These are phyloP conservation scores for Pythium coloratum DNA, from an alignment of 352 stramenopile species.

Conservation along the genomic window DNA sequence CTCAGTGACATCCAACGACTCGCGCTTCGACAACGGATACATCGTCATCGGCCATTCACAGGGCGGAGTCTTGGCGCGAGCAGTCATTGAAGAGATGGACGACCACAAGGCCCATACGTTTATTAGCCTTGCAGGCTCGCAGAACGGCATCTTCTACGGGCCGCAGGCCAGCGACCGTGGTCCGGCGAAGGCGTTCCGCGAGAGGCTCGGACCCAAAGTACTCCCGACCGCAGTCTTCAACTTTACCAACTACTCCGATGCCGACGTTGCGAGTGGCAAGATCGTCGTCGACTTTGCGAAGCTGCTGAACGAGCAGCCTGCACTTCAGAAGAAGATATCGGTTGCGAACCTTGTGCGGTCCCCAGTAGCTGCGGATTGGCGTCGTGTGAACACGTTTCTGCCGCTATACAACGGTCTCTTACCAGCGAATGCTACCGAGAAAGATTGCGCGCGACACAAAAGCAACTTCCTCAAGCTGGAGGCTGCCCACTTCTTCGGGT, in stretches of 20 bases:
- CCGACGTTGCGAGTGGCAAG: slow-evolving; percentile 29
- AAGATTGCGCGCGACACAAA: slow-evolving; percentile 30
- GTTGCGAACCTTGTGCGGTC: slow-evolving; percentile 42
- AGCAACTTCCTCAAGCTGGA: slow-evolving; percentile 28
- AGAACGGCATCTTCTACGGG: slow-evolving; percentile 59
- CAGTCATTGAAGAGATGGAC: slow-evolving; percentile 56
- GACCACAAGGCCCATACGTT: slow-evolving; percentile 49
- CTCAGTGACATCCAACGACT: slow-evolving; percentile 31
- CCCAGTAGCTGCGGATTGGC: slow-evolving; percentile 26
- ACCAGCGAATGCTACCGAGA: slow-evolving; percentile 12
- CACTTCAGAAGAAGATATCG: slow-evolving; percentile 39
- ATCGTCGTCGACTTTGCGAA: slow-evolving; percentile 38
- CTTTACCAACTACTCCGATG: slow-evolving; percentile 33
- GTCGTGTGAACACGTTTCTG: slow-evolving; percentile 34
- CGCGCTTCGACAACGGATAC: slow-evolving; percentile 42
- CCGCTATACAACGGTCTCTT: slow-evolving; percentile 42
- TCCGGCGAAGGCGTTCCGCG: slow-evolving; percentile 37
- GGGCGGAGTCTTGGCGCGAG: slow-evolving; percentile 39
- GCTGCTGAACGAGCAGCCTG: slow-evolving; percentile 28
- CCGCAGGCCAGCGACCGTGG: slow-evolving; percentile 35
- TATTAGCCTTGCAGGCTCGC: slow-evolving; percentile 41
- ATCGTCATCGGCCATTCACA: slow-evolving; percentile 52
- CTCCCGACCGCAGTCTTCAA: slow-evolving; percentile 34
- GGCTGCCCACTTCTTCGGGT: slow-evolving; percentile 36
- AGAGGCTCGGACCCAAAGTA: slow-evolving; percentile 30